Base-by-base conservation (phyloP, 1,139 yeast species). In the Protomyces lactucae-debilis region DNA sequence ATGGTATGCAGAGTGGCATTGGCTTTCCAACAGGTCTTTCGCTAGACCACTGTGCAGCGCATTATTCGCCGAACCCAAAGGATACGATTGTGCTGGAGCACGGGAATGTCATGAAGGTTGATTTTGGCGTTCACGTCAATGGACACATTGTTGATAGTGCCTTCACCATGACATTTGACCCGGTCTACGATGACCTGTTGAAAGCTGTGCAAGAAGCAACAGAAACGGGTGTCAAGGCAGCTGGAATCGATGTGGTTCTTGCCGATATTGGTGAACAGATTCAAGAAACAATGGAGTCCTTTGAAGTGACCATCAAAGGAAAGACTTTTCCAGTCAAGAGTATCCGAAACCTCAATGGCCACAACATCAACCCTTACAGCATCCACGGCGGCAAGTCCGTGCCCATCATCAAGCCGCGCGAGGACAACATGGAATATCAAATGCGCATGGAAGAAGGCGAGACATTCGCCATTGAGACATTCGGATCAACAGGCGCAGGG, bases 371-470 rank as follows among this genome's bases (percentile, higher is more conserved):
- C 45, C 92, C 86, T 64, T 91, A 81, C 76, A 81, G 80, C 63
- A 93, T 93, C 72, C 99, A 93, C 76, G 95, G 92, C 46, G 98
- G 97, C 68, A 93, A 93, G 75, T 85, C 95, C 23, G 98, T 93
- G 57, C 99, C 99, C 23, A 93, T 95, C 73, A 95, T 93, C 52
- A 87, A 92, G 73, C 63, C 63, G 5, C 53, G 54, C 37, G 63
- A 52, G 14, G 52, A 55, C 32, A 89, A 88, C 72, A 36, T 39
- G 21, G 93, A 92, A 12, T 99, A 93, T 75, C 83, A 83, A 76
- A 92, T 98, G 28, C 92, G 92, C 80, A 92, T 93, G 97, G 99
- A 95, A 76, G 99, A 93, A 78, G 97, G 97, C 68, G 99, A 93
- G 75, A 87, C 91, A 2, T 93, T 90, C 80, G 99, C 99, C 65